Conservation (phyloP, 2,329 filamentous ascomycete genomes). For the Cladosporium colombiae region DNA sequence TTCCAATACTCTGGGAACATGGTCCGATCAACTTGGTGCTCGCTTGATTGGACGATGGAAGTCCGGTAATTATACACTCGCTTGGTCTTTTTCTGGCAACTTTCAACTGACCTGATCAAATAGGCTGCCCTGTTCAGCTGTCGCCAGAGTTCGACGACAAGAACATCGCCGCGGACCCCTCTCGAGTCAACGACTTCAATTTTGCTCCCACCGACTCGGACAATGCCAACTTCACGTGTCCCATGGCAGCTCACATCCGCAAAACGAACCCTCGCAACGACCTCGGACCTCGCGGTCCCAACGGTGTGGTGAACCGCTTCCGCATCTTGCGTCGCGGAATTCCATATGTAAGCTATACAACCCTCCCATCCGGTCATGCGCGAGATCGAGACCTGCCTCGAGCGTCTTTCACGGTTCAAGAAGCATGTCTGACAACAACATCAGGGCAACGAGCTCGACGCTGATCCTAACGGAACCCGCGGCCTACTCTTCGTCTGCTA, state of each 20-base stretch:
- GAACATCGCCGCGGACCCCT: slow-evolving; percentile 34
- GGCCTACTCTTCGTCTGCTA: slow-evolving; percentile 51
- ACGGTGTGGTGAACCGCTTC: slow-evolving; percentile 27
- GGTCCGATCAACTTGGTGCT: slow-evolving; percentile 44
- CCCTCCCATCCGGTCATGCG: background rate
- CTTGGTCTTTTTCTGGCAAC: background rate
- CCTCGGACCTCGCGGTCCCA: slow-evolving; percentile 21
- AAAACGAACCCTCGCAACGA: slow-evolving; percentile 50
- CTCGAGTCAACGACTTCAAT: slow-evolving; percentile 41
- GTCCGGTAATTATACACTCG: slow-evolving; percentile 23
- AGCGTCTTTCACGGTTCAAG: background rate
- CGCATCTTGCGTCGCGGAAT: slow-evolving; percentile 51
- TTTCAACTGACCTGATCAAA: background rate
- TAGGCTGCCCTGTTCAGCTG: slow-evolving; percentile 28
- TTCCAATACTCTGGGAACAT: slow-evolving; percentile 31
- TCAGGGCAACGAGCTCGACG: slow-evolving; percentile 35
- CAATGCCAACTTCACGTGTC: slow-evolving; percentile 41
- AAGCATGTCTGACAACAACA: background rate
- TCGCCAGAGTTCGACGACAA: slow-evolving; percentile 35
- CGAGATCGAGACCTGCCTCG: background rate
- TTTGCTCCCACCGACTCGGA: slow-evolving; percentile 30
- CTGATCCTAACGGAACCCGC: slow-evolving; percentile 40
- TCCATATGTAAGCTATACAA: slow-evolving; percentile 33
- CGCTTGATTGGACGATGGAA: slow-evolving; percentile 50
- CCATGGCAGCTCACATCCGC: slow-evolving; percentile 50